Evolutionary conservation across 495 filamentous ascomycete genomes (phyloP).

Genomic region (Aspergillus homomorphus): DNA sequence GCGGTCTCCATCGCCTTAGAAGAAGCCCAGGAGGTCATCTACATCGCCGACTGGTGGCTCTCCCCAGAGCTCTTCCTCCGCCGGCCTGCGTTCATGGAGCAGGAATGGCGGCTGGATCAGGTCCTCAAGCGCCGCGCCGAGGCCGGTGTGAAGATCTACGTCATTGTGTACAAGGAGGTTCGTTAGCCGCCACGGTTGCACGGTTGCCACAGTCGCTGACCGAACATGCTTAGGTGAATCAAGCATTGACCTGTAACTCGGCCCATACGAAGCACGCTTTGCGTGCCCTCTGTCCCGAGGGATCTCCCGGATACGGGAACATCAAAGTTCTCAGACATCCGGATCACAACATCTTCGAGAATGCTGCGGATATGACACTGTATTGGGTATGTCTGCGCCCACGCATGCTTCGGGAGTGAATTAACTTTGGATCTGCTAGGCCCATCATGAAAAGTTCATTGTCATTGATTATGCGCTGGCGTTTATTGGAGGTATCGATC

Average conservation of each 20-base stretch:
- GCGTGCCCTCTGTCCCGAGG: slow-evolving; percentile 74
- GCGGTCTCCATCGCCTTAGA: slow-evolving; percentile 85
- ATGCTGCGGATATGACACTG: slow-evolving; percentile 93
- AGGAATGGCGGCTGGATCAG: slow-evolving; percentile 86
- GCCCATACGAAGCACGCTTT: slow-evolving; percentile 89
- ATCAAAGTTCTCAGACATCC: slow-evolving; percentile 89
- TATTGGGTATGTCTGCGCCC: slow-evolving; percentile 63
- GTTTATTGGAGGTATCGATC: slow-evolving; percentile 89
- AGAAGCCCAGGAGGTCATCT: slow-evolving; percentile 84
- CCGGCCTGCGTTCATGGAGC: slow-evolving; percentile 72
- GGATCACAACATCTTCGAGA: slow-evolving; percentile 92
- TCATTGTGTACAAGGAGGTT: slow-evolving; percentile 89
- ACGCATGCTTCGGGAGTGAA: neutral
- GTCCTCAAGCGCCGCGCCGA: slow-evolving; percentile 85
- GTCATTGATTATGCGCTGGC: slow-evolving; percentile 88
- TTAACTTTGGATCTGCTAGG: slow-evolving; percentile 35
- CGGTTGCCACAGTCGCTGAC: slow-evolving; percentile 4
- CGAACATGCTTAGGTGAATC: slow-evolving; percentile 46
- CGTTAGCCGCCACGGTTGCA: slow-evolving; percentile 4
- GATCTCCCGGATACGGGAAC: slow-evolving; percentile 75
- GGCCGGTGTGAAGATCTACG: slow-evolving; percentile 88
- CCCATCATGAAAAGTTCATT: slow-evolving; percentile 95
- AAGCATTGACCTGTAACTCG: slow-evolving; percentile 88
- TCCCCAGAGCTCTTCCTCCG: slow-evolving; percentile 90
- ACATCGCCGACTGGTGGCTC: slow-evolving; percentile 97